These are phyloP conservation scores for Lyophyllum decastes DNA, from an alignment of 768 basidiomycete genomes.

Conservation along the genomic window DNA sequence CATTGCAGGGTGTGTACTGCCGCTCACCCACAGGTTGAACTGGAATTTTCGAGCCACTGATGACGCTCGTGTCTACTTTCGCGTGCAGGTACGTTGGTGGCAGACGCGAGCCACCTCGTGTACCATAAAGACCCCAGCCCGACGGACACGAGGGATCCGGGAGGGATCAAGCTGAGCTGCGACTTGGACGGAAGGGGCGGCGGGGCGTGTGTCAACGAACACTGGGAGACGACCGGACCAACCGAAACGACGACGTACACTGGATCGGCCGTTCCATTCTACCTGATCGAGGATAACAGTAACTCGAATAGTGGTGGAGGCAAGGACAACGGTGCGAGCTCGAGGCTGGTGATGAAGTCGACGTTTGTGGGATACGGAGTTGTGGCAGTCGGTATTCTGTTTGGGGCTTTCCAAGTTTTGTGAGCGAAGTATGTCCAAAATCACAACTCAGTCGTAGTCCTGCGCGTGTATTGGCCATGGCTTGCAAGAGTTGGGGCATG, in stretches of 20 bases:
- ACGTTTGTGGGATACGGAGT: not conserved
- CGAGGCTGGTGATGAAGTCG: not conserved
- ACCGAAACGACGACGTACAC: constrained; percentile 8
- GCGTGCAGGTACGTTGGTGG: constrained; percentile 6
- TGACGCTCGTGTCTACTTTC: not conserved
- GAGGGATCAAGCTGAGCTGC: constrained; percentile 1
- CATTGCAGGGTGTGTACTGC: constrained; percentile 1
- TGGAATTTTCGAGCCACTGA: not conserved
- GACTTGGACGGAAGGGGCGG: constrained; percentile 11
- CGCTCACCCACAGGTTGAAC: no score
- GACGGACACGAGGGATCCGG: not conserved
- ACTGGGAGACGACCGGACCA: not conserved
- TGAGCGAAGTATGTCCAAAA: no score
- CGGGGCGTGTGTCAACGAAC: constrained; percentile 3
- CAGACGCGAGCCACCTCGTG: constrained; percentile 14
- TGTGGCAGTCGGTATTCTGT: not conserved
- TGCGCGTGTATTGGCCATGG: no score
- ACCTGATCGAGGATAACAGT: not conserved
- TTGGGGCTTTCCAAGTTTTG: not conserved
- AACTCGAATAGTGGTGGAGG: not conserved
- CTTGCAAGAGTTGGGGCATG: no score
- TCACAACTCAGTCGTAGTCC: no score
- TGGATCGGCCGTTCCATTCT: constrained; percentile 2
- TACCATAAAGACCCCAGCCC: constrained; percentile 1
- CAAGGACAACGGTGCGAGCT: not conserved